Percentiles rank a stretch among this genome's conserved stretches.
These are phyloP conservation scores for Avena insularis DNA, from an alignment of 176 grass and related monocot species.

Conservation along the genomic window DNA sequence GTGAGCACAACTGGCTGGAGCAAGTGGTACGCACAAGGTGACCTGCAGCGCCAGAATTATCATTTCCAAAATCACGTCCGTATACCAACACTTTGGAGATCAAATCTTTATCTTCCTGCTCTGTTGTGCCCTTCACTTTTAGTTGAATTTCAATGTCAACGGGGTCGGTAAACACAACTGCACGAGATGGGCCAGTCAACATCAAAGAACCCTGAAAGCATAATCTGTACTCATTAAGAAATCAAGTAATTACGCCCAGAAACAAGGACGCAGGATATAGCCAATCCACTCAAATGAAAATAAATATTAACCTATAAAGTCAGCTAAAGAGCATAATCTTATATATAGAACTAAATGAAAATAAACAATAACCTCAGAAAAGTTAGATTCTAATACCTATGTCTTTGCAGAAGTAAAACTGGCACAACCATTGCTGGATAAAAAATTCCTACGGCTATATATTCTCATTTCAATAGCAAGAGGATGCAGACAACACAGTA, in stretches of 20 bases:
- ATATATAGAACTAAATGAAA: background rate
- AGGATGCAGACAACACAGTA: background rate
- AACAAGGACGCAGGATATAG: background rate
- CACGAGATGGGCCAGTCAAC: background rate
- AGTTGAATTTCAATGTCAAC: background rate
- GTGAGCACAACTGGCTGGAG: background rate
- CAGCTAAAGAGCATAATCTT: background rate
- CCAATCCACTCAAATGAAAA: background rate
- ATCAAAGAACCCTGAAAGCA: background rate
- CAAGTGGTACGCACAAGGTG: background rate
- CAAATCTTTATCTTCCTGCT: background rate
- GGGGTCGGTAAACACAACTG: background rate
- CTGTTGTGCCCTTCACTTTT: background rate
- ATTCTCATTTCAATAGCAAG: background rate
- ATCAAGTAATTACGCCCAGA: background rate
- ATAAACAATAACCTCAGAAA: background rate
- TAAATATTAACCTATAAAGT: background rate
- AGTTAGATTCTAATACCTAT: background rate
- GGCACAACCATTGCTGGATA: background rate
- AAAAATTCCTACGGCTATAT: background rate
- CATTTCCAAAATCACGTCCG: background rate
- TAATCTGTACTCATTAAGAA: background rate
- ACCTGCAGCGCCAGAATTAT: background rate
- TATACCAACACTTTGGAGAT: slow-evolving; percentile 14
- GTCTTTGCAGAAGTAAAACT: background rate